Conservation (phyloP, 768 basidiomycete species). For the Phallus indusiatus region DNA sequence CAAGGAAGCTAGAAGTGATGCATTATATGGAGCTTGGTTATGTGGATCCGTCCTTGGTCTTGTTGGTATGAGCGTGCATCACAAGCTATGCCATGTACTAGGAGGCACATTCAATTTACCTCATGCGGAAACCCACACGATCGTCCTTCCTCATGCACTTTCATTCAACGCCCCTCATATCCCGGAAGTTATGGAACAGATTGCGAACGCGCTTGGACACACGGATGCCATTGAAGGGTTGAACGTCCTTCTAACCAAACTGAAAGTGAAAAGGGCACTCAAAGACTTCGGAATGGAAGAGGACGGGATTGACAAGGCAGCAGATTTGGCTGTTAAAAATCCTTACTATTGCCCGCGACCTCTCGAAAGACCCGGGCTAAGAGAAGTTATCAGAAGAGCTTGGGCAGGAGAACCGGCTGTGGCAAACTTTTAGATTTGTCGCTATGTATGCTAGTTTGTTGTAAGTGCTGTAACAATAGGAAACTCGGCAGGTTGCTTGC, state of each 20-base stretch:
- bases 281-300: constrained; percentile 33
- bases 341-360: constrained; percentile 32
- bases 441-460: too few species aligned
- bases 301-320: constrained; percentile 29
- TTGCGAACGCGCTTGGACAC: constrained; percentile 23
- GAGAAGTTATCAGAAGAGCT: constrained; percentile 21
- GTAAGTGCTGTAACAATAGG: too few species aligned
- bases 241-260: constrained; percentile 18
- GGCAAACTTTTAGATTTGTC: constrained; percentile 11
- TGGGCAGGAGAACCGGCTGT: constrained; percentile 23
- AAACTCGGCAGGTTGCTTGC: too few species aligned
- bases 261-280: constrained; percentile 25
- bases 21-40: constrained; percentile 30
- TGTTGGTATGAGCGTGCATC: constrained; percentile 30
- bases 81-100: constrained; percentile 32
- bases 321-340: constrained; percentile 27
- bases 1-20: constrained; percentile 25
- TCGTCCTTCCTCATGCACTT: constrained; percentile 32
- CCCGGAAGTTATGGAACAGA: constrained; percentile 22
- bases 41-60: constrained; percentile 27
- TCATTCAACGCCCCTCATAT: constrained; percentile 31
- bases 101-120: constrained; percentile 33
- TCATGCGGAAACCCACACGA: constrained; percentile 34
- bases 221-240: constrained; percentile 20
- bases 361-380: constrained; percentile 25